Conservation (phyloP, 345 rosid genomes). For the Hypericum androsaemum region DNA sequence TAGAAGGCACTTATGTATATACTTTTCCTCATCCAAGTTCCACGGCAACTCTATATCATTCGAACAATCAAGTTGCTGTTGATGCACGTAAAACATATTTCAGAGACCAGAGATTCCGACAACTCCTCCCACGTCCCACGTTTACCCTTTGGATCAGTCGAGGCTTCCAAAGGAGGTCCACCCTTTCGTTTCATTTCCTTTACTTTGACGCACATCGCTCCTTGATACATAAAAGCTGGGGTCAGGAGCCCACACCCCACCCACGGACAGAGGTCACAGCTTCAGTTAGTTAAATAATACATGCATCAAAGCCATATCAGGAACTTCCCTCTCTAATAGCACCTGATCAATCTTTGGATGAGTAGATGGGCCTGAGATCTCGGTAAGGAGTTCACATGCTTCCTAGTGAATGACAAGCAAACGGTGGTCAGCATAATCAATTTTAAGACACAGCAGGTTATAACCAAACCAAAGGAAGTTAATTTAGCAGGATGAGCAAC, state of each 20-base stretch:
- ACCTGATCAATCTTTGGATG: slow-evolving; percentile 91
- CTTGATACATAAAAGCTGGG: slow-evolving; percentile 85
- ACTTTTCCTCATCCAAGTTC: slow-evolving; percentile 84
- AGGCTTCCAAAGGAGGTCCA: slow-evolving; percentile 25
- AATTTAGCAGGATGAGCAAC: too few relatives aligned
- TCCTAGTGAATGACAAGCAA: slow-evolving; percentile 42
- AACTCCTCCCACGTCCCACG: slow-evolving; percentile 57
- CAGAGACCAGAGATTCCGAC: slow-evolving; percentile 75
- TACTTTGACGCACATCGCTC: slow-evolving; percentile 59
- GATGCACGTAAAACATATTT: slow-evolving; percentile 82
- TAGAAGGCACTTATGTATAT: slow-evolving; percentile 62
- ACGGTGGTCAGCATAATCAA: slow-evolving; percentile 20
- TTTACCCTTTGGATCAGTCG: slow-evolving; percentile 29
- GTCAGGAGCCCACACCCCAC: slow-evolving; percentile 86
- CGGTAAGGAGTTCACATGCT: slow-evolving; percentile 78
- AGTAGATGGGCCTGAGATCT: slow-evolving; percentile 67
- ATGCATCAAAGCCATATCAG: slow-evolving; percentile 74
- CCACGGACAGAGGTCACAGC: slow-evolving; percentile 80
- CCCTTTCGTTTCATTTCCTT: slow-evolving; percentile 46
- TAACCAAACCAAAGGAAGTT: neutral
- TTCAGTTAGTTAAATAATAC: slow-evolving; percentile 53
- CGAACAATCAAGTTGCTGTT: slow-evolving; percentile 73
- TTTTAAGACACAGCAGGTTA: neutral
- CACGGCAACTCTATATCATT: slow-evolving; percentile 89
- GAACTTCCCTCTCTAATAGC: slow-evolving; percentile 71